phyloP scores from a whole-genome alignment of 2,329 filamentous ascomycete genomes.

The Aspergillus ustus region DNA sequence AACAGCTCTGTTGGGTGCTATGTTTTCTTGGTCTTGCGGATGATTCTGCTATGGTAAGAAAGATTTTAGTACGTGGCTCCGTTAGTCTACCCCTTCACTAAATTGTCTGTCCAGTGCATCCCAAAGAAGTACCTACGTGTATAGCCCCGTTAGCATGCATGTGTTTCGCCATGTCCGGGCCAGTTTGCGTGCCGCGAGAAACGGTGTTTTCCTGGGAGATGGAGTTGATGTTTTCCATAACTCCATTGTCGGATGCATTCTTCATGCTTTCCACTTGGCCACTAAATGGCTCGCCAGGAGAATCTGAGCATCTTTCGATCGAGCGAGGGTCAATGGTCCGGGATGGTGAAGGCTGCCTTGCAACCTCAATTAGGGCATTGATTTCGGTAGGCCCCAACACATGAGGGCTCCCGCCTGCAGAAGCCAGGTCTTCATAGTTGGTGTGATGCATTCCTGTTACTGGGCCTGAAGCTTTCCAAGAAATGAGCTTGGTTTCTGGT shows the following conservation, averaged over 20 bases:
- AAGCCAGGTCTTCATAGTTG: background rate
- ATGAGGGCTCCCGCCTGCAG: background rate
- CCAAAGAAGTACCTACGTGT: background rate
- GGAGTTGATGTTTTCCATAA: background rate
- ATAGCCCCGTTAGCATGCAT: background rate
- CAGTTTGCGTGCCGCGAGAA: slow-evolving; percentile 10
- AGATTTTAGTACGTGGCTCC: background rate
- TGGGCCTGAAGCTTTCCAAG: background rate
- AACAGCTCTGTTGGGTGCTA: background rate
- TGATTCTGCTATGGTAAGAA: background rate
- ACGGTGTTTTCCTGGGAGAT: background rate
- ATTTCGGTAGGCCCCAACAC: background rate
- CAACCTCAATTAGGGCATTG: background rate
- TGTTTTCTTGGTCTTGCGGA: slow-evolving; percentile 6
- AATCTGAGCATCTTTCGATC: background rate
- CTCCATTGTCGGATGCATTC: background rate
- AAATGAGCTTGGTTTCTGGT: background rate
- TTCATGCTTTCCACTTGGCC: background rate
- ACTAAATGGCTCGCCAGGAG: background rate
- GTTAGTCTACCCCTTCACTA: background rate
- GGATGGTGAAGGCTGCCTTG: background rate
- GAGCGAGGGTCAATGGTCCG: background rate
- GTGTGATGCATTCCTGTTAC: background rate
- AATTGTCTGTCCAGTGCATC: background rate
- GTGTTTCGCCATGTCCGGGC: background rate